Evolutionary conservation across 176 grass and related monocot species (phyloP), one percentile per base, ranked within the genome.

Genomic region (Cymbopogon citratus): DNA sequence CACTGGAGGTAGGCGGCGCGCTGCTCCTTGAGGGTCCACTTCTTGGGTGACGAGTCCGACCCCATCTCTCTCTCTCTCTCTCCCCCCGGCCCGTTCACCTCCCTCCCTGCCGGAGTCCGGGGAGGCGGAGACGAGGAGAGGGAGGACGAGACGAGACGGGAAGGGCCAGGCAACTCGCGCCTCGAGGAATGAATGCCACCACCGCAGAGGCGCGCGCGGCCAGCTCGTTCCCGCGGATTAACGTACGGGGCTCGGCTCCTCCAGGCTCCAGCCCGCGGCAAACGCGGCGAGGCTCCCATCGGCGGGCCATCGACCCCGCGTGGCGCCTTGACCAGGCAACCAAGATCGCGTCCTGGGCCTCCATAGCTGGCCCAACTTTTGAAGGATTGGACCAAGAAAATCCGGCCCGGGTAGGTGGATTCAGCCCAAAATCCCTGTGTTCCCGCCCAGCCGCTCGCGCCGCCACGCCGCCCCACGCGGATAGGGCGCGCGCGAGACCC

Each of bases 1-100:
- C 89, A 89, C 27, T 62, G 77, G 84, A 89, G 87, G 46, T 87
- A 94, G 74, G 74, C 23, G 43, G n/a, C 75, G 68, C 85, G 84
- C 76, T 91, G 87, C 74, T 87, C 87, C 81, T 63, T 91, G 66
- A 83, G 74, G 46, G 35, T 76, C 73, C 73, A 87, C 66, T 59
- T 84, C 24, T 74, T 73, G 60, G 84, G 81, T 66, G 84, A 83
- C 66, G 85, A 83, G 31, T 81, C 75, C 36, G 76, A 11, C 11
- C 67, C 71, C 88, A 91, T 94, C 79, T 66, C 82, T 38, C n/a
- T n/a, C n/a, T n/a, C n/a, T n/a, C n/a, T n/a, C n/a, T n/a, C n/a
- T n/a, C n/a, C n/a, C 54, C 36, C 27, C 59, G 15, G 40, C 85
- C 12, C 29, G 11, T 24, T 52, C 85, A 69, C 63, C 45, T 29